Evolutionary conservation across 495 filamentous ascomycete genomes (phyloP).

Genomic region (Cryomyces minteri): DNA sequence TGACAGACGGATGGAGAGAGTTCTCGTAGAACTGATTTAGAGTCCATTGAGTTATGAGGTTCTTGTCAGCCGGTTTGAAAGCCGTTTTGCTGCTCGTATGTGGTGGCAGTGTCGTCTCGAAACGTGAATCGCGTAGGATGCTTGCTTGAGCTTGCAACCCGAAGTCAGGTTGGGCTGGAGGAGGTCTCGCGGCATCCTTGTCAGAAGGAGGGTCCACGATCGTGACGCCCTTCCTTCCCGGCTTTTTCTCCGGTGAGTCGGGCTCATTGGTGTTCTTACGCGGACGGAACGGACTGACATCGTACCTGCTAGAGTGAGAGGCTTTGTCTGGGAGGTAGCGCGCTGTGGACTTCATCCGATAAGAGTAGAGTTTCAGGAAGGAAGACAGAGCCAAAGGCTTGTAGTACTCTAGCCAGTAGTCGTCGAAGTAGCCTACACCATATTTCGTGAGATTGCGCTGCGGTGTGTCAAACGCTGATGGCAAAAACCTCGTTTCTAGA

Average conservation of each 20-base stretch:
- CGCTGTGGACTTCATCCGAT: conserved; percentile 72
- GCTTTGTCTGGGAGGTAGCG: conserved; percentile 60
- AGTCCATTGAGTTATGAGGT: conserved; percentile 48
- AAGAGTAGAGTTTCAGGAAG: conserved; percentile 75
- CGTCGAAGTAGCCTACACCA: conserved; percentile 29
- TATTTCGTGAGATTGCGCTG: conserved; percentile 46
- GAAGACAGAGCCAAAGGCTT: conserved; percentile 70
- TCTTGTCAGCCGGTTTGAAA: conserved; percentile 20
- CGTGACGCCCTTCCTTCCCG: conserved; percentile 39
- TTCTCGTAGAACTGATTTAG: conserved; percentile 67
- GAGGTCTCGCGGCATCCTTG: conserved; percentile 28
- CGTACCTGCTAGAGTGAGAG: conserved; percentile 50
- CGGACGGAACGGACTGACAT: conserved; percentile 62
- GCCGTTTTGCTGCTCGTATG: conserved; percentile 11
- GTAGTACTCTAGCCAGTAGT: conserved; percentile 99
- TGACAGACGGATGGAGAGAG: conserved; percentile 64
- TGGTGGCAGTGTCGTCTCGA: not conserved
- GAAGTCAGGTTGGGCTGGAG: not conserved
- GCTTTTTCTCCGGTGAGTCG: conserved; percentile 21
- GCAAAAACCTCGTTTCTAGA: conserved; percentile 32
- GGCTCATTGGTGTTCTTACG: conserved; percentile 23
- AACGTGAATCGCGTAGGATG: conserved; percentile 13
- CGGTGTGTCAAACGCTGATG: conserved; percentile 14
- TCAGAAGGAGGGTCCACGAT: conserved; percentile 32
- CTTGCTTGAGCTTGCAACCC: not conserved